phyloP scores from a whole-genome alignment of 1,139 yeast genomes.

The Zhuliangozyma blackwelliae region DNA sequence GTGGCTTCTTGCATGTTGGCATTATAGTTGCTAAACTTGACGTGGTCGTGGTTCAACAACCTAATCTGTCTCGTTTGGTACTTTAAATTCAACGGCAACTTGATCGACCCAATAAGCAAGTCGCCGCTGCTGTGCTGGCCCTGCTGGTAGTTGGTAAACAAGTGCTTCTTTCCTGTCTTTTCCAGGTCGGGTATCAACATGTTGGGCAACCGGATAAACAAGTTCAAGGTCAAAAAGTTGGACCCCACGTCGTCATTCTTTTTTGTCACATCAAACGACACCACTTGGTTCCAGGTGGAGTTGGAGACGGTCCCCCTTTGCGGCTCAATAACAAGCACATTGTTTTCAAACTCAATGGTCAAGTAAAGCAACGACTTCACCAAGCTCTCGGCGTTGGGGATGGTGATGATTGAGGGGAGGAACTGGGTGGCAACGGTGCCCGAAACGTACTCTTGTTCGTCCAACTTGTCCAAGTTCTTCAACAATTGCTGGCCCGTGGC shows the following conservation, averaged over 20 bases:
- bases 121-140: conserved; percentile 23
- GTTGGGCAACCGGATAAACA: conserved; percentile 74
- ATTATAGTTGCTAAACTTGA: conserved; percentile 33
- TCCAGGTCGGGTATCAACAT: conserved; percentile 49
- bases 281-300: conserved; percentile 74
- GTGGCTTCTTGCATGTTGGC: conserved; percentile 10
- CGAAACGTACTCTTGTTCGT: conserved; percentile 19
- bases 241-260: conserved; percentile 29
- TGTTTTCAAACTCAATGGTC: conserved; percentile 75
- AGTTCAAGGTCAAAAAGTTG: conserved; percentile 58
- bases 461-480: conserved; percentile 25
- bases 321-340: conserved; percentile 80
- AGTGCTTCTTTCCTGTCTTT: conserved; percentile 25
- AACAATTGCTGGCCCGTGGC: conserved; percentile 34
- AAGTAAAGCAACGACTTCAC: conserved; percentile 61
- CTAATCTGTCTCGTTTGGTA: conserved; percentile 36
- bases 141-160: conserved; percentile 22
- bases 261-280: conserved; percentile 87
- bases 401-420: conserved; percentile 64
- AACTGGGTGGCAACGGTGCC: conserved; percentile 39
- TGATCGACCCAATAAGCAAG: conserved; percentile 40
- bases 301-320: conserved; percentile 58
- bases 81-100: conserved; percentile 39
- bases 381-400: conserved; percentile 46
- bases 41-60: conserved; percentile 44